Conservation (phyloP, 1,284 basidiomycete genomes). For the Leccinum pallidistipes region DNA sequence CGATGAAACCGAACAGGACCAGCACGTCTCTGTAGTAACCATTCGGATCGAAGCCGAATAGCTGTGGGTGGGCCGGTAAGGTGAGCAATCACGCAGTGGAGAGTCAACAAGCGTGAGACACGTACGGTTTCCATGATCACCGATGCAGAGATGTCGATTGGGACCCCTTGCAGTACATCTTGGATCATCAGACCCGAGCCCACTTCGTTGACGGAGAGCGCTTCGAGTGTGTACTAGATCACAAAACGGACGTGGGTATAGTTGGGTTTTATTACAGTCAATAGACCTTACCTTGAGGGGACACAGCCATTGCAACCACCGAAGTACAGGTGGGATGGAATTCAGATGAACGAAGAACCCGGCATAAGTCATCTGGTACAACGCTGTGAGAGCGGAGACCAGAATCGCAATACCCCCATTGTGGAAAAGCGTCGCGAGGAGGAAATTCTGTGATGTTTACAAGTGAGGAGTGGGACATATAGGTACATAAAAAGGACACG, state of each 20-base stretch:
- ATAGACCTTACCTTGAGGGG: slow-evolving; percentile 47
- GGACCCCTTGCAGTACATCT: slow-evolving; percentile 79
- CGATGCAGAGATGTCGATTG: slow-evolving; percentile 72
- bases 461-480: neutral
- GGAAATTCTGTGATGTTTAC: slow-evolving; percentile 67
- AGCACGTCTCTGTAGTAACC: slow-evolving; percentile 87
- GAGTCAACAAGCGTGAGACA: neutral
- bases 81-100: neutral
- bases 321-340: slow-evolving; percentile 77
- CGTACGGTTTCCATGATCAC: slow-evolving; percentile 81
- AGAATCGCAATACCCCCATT: slow-evolving; percentile 90
- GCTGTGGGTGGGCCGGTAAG: slow-evolving; percentile 34
- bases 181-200: slow-evolving; percentile 80
- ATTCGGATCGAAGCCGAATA: slow-evolving; percentile 79
- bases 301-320: slow-evolving; percentile 84
- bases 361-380: slow-evolving; percentile 85
- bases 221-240: slow-evolving; percentile 74
- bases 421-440: slow-evolving; percentile 75
- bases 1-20: slow-evolving; percentile 81
- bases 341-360: slow-evolving; percentile 84
- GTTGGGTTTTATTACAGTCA: neutral
- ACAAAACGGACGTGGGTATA: slow-evolving; percentile 42
- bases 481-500: slow-evolving; percentile 33
- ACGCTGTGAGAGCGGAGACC: slow-evolving; percentile 69
- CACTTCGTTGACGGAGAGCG: slow-evolving; percentile 87